Base-by-base conservation (phyloP, 352 stramenopile species). In the Halophytophthora polymorphica region DNA sequence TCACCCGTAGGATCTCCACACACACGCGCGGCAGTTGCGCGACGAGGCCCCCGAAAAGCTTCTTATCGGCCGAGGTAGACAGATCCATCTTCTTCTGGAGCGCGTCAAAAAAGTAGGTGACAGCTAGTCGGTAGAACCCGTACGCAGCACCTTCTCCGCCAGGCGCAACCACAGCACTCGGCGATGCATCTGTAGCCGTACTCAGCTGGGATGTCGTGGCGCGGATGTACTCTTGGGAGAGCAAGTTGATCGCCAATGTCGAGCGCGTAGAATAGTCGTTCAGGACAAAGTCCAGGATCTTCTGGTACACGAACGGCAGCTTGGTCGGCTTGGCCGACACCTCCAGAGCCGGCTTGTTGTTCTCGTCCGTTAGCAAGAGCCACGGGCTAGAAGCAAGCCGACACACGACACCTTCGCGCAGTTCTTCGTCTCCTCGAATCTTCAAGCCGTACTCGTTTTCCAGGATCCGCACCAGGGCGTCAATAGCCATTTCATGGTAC, bases 401-500 rank as follows among this genome's bases (percentile, higher is more conserved):
- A 48, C 82, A 89, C 6, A 93, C 17, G 33, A 93, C 50, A n/a
- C 62, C 54, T 62, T 90, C 79, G 15, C 82, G 79, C 36, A 89
- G 60, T 19, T 53, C 34, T 47, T 86, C 76, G 22, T 90, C 69
- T 4, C 79, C 79, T 49, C 75, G 71, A 55, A 87, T 81, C 17
- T 73, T 73, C 10, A 77, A 73, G 37, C 82, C 82, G 29, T 88
- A 86, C 37, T 90, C 78, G 50, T 88, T 89, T 53, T 82, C 71
- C 21, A 93, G 70, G 34, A 93, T 88, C 18, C 82, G 79, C 45
- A 66, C 47, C 15, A 93, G 61, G 6, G 78, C 77, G 34, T 77
- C 71, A 8, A 77, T 58, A 15, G 82, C 77, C 79, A 93, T 89
- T 62, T 90, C 79, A 17, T 77, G 76, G 46, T 72, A 86, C 82